These are phyloP conservation scores for Bolboschoenoplectus hybrid DNA, from an alignment of 202 grass and related monocot species.

Conservation along the genomic window DNA sequence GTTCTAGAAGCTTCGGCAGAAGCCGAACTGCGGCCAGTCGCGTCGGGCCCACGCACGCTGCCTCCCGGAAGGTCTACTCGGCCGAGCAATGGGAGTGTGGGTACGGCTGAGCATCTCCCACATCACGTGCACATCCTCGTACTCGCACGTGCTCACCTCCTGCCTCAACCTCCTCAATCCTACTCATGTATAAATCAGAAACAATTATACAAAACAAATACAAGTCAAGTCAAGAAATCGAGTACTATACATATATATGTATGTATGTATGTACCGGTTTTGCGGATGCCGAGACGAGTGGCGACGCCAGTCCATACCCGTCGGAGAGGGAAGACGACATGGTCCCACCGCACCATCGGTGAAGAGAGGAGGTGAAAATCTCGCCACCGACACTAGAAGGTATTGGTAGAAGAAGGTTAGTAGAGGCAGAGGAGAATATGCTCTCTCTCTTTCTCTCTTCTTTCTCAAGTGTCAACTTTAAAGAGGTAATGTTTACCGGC, in stretches of 20 bases:
- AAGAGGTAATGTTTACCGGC: neutral
- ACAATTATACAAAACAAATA: neutral
- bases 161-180: conserved; percentile 86
- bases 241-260: neutral
- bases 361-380: neutral
- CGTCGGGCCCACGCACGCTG: conserved; percentile 47
- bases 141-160: conserved; percentile 99
- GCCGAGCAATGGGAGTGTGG: conserved; percentile 23
- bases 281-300: conserved; percentile 74
- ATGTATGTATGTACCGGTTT: conserved; percentile 57
- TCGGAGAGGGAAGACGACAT: conserved; percentile 72
- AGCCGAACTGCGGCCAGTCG: conserved; percentile 40
- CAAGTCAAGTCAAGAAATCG: neutral
- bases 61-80: conserved; percentile 47
- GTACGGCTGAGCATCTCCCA: conserved; percentile 93
- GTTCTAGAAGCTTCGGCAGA: conserved; percentile 50
- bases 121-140: conserved; percentile 98
- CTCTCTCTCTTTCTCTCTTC: neutral
- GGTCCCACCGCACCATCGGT: conserved; percentile 73
- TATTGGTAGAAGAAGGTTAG: neutral
- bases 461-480: conserved; percentile 11
- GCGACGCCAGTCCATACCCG: conserved; percentile 76
- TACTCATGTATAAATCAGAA: conserved; percentile 34
- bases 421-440: conserved; percentile 1
- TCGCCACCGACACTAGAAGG: neutral